Evolutionary conservation across 257 asterid genomes (phyloP), one percentile per base, ranked within the genome.

Genomic region (Cinchona pubescens): DNA sequence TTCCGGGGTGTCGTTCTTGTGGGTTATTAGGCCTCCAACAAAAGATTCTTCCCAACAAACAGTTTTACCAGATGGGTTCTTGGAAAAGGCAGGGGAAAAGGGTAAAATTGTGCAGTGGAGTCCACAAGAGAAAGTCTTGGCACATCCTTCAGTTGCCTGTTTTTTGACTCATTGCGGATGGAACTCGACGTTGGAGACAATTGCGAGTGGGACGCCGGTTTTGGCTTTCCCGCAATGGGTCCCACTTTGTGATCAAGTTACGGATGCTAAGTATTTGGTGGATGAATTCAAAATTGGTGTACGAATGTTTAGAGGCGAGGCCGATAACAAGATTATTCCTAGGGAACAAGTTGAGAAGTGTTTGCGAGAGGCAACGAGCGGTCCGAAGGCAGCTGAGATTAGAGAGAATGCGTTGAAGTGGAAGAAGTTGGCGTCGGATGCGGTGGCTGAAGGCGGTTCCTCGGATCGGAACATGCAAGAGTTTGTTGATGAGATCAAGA

Each of bases 191-290:
- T 59, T 90, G 85, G 98, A 93, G 82, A 89, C 97, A 32, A 18
- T 93, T 66, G 70, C 96, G 8, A 85, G 87, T 29, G 98, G 98
- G 27, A 88, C 87, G 1, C 96, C 98, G 25, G 82, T 90, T 73
- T 77, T 86, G 81, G 92, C 97, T 23, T 90, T 88, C 71, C 98
- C 98, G 0, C 94, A 86, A 71, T 90, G 93, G 91, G 98, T n/a
- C n/a, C n/a, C n/a, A n/a, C n/a, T n/a, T n/a, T n/a, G 98, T 7
- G 98, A 91, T 56, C 97, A 93, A 84, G 98, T 93, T 23, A 88
- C 92, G 35, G 85, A 93, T 65, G 98, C 97, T 0, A 93, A 93
- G 87, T 93, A 82, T 51, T 45, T 91, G 76, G 97, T 91, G 7
- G 98, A 93, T 23, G 93, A 84, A 55, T 88, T 84, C 43, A 83